Base-by-base conservation (phyloP, 176 grass and related monocot species). In the Oryza meyeriana region DNA sequence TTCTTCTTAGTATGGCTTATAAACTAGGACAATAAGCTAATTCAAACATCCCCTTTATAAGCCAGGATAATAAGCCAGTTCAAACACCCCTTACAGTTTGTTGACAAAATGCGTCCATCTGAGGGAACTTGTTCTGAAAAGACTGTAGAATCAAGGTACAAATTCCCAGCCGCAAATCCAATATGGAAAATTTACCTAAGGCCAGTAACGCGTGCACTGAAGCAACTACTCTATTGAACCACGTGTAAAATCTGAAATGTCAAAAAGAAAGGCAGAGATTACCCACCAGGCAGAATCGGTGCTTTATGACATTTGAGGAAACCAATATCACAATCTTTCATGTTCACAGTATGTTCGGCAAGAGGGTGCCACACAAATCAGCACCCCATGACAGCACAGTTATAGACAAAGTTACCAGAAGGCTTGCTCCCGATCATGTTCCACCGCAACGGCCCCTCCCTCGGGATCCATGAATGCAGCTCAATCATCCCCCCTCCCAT, bases 311-410 rank as follows among this genome's bases (percentile, higher is more conserved):
- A 77, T 82, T 82, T 72, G 74, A 85, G 33, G 40, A 87, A 79
- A 86, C 72, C 86, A 94, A 94, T 94, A 85, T 91, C 83, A 81
- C 79, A 80, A 76, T 80, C 61, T 59, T 89, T 86, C 85, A 35
- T 83, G 71, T 52, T 26, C 59, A 79, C 58, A 16, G 79, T 86
- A 86, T 86, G 74, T 90, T 90, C 59, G 61, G 39, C 74, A 72
- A 12, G 71, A 55, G 62, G 72, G 44, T n/a, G 30, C 72, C 36
- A 26, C 65, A 85, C 48, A 80, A 63, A 90, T 98, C 88, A 98
- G 79, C 95, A 98, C 69, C 90, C 92, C 95, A 98, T 98, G 64
- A 98, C 93, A 79, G 95, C 92, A 74, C 95, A 98, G 74, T 98
- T 98, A 89, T 95, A 98, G 32, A 98, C 95, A 76, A 98, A 98